Base-by-base conservation (phyloP, 768 basidiomycete species). In the Lactifluus volemus region DNA sequence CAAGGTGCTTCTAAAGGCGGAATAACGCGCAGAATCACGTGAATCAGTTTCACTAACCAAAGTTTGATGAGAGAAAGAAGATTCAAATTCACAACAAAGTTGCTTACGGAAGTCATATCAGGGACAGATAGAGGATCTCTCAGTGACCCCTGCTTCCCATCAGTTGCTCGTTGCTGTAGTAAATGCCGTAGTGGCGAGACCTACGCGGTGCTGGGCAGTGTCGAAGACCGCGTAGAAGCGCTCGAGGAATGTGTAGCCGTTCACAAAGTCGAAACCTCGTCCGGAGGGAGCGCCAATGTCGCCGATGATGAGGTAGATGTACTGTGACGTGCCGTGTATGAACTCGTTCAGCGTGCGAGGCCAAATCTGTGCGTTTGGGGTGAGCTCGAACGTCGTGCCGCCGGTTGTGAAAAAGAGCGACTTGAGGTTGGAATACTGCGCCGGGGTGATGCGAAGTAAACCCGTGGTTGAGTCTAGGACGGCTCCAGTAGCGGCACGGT, bases 181-280 rank as follows among this genome's bases (percentile, higher is more conserved):
- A 70, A 74, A 80, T 59, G 69, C 69, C 41, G 65, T 84, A 32
- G 75, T 80, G 7, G 84, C 83, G 59, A 85, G 74, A 21, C 84
- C 83, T 59, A 85, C 76, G 15, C 74, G 80, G 53, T 69, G 71
- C 73, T 83, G 81, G 47, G 76, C 70, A 49, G 84, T 83, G 68
- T 88, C 85, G 67, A 73, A 86, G 41, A 85, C 84, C 36, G 80
- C 75, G 73, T 86, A 86, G 78, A 82, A 86, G 15, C 85, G 81
- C 71, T 81, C 77, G 32, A 25, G 25, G 25, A 25, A 25, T 25
- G 25, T 25, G 25, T 25, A 25, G 25, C 25, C 25, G 25, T 25
- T 77, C 69, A 84, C 75, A 63, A 84, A 82, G 71, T 82, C 80
- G n/a, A 84, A 70, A 14, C 81, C 83, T 60, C 74, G 21, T 50